phyloP scores from a whole-genome alignment of 805 yeast genomes.

The Candida stauntonica region DNA sequence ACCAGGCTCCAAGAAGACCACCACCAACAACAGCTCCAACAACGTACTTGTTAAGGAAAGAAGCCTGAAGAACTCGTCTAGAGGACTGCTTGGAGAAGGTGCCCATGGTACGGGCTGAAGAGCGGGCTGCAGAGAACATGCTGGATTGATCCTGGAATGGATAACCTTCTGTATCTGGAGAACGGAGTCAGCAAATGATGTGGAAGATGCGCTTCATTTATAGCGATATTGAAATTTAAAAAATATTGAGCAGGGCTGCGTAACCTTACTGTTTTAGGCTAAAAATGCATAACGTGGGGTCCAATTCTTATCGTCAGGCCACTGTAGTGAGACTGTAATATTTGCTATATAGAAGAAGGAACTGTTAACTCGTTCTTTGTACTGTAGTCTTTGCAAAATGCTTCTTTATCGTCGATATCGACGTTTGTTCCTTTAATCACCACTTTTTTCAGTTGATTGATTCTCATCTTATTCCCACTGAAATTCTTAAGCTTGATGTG shows the following conservation, averaged over 20 bases:
- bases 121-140: background rate
- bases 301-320: background rate
- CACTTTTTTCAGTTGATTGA: slow-evolving; percentile 3
- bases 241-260: slow-evolving; percentile 1
- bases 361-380: slow-evolving; percentile 2
- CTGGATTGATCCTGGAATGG: background rate
- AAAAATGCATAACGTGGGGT: background rate
- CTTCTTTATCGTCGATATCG: slow-evolving; percentile 7
- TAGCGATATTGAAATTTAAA: background rate
- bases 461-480: slow-evolving; percentile 8
- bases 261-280: slow-evolving; percentile 3
- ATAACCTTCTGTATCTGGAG: too few species aligned
- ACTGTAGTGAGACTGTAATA: too few species aligned
- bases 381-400: slow-evolving; percentile 4
- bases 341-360: too few species aligned
- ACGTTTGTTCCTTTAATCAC: slow-evolving; percentile 11
- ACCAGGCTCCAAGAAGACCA: slow-evolving; percentile 46
- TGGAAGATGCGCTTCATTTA: too few species aligned
- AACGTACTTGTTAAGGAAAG: slow-evolving; percentile 8
- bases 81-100: slow-evolving; percentile 4
- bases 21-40: slow-evolving; percentile 14
- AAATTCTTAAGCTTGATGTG: slow-evolving; percentile 11
- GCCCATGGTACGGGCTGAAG: slow-evolving; percentile 6
- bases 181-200: too few species aligned
- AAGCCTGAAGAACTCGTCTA: slow-evolving; percentile 7